Evolutionary conservation across 495 filamentous ascomycete genomes (phyloP).

Genomic region (Aspergillus funiculosus): DNA sequence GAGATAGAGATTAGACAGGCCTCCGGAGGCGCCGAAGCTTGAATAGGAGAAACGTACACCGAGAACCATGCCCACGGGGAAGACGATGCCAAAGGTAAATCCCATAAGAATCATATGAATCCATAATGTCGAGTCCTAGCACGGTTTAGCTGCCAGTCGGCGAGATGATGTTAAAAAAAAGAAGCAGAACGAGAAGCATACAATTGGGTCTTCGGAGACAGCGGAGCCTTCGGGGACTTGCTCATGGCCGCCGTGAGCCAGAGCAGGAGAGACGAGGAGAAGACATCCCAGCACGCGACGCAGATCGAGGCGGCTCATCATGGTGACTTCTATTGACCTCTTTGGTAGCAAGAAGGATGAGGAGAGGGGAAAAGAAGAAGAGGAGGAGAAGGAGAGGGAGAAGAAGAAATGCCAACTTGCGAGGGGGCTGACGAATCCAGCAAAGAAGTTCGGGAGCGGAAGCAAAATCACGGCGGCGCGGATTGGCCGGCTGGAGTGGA

Average conservation of each 20-base stretch:
- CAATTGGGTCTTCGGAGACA: constrained; percentile 79
- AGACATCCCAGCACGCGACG: constrained; percentile 22
- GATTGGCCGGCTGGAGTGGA: constrained; percentile 17
- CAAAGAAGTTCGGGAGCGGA: constrained; percentile 1
- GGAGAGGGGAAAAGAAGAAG: constrained; percentile 2
- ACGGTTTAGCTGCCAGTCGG: constrained; percentile 4
- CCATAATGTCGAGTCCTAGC: constrained; percentile 81
- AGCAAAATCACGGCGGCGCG: constrained; percentile 4
- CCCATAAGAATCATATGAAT: constrained; percentile 88
- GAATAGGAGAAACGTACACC: constrained; percentile 53
- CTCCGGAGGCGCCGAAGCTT: background rate
- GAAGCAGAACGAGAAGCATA: constrained; percentile 29
- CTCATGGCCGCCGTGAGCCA: constrained; percentile 70
- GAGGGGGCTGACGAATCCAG: constrained; percentile 7
- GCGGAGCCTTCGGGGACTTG: constrained; percentile 68
- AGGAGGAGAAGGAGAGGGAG: constrained; percentile 9
- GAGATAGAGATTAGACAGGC: constrained; percentile 3
- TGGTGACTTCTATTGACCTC: constrained; percentile 8
- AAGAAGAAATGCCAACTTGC: constrained; percentile 6
- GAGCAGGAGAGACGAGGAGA: constrained; percentile 28
- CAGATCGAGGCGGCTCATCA: constrained; percentile 11
- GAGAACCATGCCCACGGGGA: constrained; percentile 92
- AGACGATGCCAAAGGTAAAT: constrained; percentile 80
- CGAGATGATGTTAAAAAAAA: background rate
- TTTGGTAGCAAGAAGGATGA: background rate